These are phyloP conservation scores for Termitomyces sp. DNA, from an alignment of 768 basidiomycete species.

Conservation along the genomic window DNA sequence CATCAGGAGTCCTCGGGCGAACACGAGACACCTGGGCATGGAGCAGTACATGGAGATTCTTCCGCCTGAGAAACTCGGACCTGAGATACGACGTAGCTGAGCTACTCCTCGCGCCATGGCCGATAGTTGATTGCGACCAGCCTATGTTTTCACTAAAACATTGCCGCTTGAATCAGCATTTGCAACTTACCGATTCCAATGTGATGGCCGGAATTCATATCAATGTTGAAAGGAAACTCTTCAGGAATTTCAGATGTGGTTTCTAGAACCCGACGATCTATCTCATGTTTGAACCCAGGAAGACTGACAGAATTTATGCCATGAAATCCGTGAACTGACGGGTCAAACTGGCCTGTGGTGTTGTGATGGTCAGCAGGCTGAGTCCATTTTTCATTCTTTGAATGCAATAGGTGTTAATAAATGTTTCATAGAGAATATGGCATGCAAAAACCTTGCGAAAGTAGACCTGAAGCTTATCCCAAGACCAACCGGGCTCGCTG, in stretches of 20 bases:
- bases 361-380: constrained; percentile 25
- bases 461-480: constrained; percentile 18
- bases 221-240: constrained; percentile 11
- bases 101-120: constrained; percentile 11
- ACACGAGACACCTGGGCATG: constrained; percentile 20
- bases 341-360: constrained; percentile 25
- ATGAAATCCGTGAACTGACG: constrained; percentile 18
- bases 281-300: constrained; percentile 18
- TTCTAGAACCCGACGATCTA: constrained; percentile 29
- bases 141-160: neutral
- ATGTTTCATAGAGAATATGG: neutral
- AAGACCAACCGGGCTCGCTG: constrained; percentile 26
- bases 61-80: constrained; percentile 15
- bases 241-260: constrained; percentile 28
- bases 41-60: constrained; percentile 24
- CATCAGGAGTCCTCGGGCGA: neutral
- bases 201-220: constrained; percentile 12
- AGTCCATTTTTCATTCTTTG: constrained; percentile 24
- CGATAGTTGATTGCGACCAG: constrained; percentile 10
- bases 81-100: constrained; percentile 18
- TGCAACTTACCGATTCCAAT: constrained; percentile 34
- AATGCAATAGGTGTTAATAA: neutral
- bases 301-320: constrained; percentile 26
- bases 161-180: neutral
- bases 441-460: constrained; percentile 14